Base-by-base conservation (phyloP, 1,284 basidiomycete genomes). In the Porphyrellus sp. region DNA sequence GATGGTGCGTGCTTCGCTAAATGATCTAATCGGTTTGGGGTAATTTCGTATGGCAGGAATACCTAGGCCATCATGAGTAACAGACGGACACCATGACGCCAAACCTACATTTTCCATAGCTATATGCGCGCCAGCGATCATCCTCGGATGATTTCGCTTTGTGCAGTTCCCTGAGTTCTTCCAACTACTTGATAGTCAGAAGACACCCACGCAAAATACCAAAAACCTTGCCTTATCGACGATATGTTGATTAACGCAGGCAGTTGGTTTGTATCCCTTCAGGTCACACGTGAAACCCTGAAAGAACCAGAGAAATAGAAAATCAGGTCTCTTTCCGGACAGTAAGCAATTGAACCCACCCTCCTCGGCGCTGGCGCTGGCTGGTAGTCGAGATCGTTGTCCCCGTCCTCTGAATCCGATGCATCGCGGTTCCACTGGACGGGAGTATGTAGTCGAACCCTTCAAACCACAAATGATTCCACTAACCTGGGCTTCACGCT, bases 211-310 rank as follows among this genome's bases (percentile, higher is more conserved):
- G 5, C 9, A 31, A 50, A 35, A 28, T 34, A 37, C 0, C 42
- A 15, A 51, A n/a, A 23, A 35, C 15, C 58, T 21, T 57, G 81
- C 86, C 76, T 83, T 86, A 62, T 85, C 81, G 41, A 89, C 73
- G 44, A 89, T 76, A 60, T 83, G 79, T 63, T 87, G 81, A 62
- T 89, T 89, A 5, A 72, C 69, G 58, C 79, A 82, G 6, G 6
- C 54, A 52, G 23, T 53, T 57, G 46, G 57, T 52, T 68, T 64
- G 1, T 53, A 56, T 38, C 71, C 71, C 58, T 77, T 77, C 24
- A 66, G 68, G 59, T 89, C 86, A 63, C 85, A 86, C 11, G 80
- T 70, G 65, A 80, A 89, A 30, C 77, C 77, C 82, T 85, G 52
- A 13, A 39, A 35, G 7, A 23, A 18, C 16, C 24, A 8, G n/a